These are phyloP conservation scores for Amphibolis antarctica DNA, from an alignment of 106 monocot genomes.

Conservation along the genomic window DNA sequence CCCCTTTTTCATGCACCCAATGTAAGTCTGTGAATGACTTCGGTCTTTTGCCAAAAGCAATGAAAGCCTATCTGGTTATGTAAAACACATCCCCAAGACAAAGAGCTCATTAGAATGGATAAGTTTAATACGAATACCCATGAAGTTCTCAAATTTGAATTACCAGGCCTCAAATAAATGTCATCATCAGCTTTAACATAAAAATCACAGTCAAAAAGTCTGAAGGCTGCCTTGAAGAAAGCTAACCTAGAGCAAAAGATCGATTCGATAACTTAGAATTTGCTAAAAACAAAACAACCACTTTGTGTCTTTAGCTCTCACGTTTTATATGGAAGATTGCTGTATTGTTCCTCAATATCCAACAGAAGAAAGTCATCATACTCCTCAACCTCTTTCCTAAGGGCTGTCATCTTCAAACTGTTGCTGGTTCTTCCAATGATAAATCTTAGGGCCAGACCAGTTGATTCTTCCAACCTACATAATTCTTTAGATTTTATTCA, in stretches of 20 bases:
- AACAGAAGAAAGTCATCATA: slow-evolving; percentile 48
- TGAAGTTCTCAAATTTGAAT: not conserved
- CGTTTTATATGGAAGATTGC: slow-evolving; percentile 86
- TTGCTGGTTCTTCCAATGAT: slow-evolving; percentile 79
- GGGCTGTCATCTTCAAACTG: slow-evolving; percentile 45
- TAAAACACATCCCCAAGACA: not conserved
- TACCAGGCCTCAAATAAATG: slow-evolving; percentile 93
- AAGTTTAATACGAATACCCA: not conserved
- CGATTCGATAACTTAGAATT: slow-evolving; percentile 3
- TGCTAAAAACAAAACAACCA: not conserved
- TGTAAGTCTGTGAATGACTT: slow-evolving; percentile 54
- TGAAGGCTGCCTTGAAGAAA: slow-evolving; percentile 91
- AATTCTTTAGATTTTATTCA: not conserved
- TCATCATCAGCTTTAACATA: slow-evolving; percentile 99
- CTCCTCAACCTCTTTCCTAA: slow-evolving; percentile 49
- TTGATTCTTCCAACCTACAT: slow-evolving; percentile 74
- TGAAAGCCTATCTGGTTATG: slow-evolving; percentile 62
- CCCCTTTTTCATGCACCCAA: slow-evolving; percentile 97
- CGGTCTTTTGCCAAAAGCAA: slow-evolving; percentile 75
- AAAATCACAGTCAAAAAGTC: slow-evolving; percentile 76
- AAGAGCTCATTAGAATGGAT: not conserved
- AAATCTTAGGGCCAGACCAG: slow-evolving; percentile 82
- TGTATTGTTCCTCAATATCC: slow-evolving; percentile 79
- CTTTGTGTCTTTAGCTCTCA: slow-evolving; percentile 13
- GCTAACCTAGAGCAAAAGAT: slow-evolving; percentile 45